These are phyloP conservation scores for Vigna radiata DNA, from an alignment of 306 rosid species.

Conservation along the genomic window DNA sequence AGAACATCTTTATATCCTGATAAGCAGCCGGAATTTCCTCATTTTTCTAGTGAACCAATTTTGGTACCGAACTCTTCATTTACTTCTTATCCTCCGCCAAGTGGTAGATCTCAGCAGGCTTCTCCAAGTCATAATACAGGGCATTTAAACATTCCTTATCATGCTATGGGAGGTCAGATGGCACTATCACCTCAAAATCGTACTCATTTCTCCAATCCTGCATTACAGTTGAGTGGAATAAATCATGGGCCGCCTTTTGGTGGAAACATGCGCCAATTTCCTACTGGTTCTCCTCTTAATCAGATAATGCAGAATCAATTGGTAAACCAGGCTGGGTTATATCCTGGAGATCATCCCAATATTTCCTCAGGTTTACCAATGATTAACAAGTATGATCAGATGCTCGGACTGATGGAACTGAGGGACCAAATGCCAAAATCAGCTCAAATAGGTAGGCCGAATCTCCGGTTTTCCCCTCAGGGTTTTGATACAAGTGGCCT, in stretches of 20 bases:
- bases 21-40: slow-evolving; percentile 56
- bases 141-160: slow-evolving; percentile 54
- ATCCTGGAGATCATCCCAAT: slow-evolving; percentile 66
- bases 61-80: slow-evolving; percentile 57
- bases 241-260: slow-evolving; percentile 55
- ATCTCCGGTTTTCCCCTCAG: slow-evolving; percentile 63
- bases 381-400: slow-evolving; percentile 74
- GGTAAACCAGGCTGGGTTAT: slow-evolving; percentile 54
- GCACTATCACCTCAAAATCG: slow-evolving; percentile 55
- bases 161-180: slow-evolving; percentile 54
- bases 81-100: slow-evolving; percentile 70
- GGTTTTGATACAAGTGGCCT: slow-evolving; percentile 66
- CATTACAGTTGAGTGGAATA: slow-evolving; percentile 56
- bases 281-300: slow-evolving; percentile 58
- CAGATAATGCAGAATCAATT: slow-evolving; percentile 54
- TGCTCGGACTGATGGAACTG: slow-evolving; percentile 76
- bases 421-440: slow-evolving; percentile 82
- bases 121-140: slow-evolving; percentile 57
- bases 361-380: slow-evolving; percentile 68
- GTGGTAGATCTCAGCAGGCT: slow-evolving; percentile 57
- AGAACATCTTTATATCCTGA: slow-evolving; percentile 66
- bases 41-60: slow-evolving; percentile 60
- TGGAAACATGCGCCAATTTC: slow-evolving; percentile 54
- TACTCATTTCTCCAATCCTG: slow-evolving; percentile 59
- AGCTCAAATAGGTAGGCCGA: slow-evolving; percentile 66